Evolutionary conservation across 169 alveolate species (phyloP).

Genomic region (Plasmodium yoelii): DNA sequence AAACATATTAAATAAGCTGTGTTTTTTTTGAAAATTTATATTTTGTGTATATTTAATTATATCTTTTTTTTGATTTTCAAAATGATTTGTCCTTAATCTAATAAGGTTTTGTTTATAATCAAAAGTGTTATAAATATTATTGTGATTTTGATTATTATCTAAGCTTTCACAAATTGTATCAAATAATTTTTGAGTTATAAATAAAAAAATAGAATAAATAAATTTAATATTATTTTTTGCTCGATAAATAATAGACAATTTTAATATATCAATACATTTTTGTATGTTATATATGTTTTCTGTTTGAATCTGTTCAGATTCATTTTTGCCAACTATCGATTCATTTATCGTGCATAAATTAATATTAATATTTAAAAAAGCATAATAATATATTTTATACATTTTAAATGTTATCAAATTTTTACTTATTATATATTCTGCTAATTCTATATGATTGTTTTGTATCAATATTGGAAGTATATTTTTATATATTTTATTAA

Average conservation of each 20-base stretch:
- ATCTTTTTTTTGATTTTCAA: not conserved
- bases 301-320: too few relatives aligned
- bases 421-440: slow-evolving; percentile 16
- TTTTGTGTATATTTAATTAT: not conserved
- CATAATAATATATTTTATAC: slow-evolving; percentile 22
- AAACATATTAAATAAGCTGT: slow-evolving; percentile 35
- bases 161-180: not conserved
- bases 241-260: not conserved
- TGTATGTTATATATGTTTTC: slow-evolving; percentile 15
- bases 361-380: slow-evolving; percentile 27
- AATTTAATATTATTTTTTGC: slow-evolving; percentile 1
- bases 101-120: not conserved
- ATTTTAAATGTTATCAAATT: not conserved
- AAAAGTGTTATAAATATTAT: too few relatives aligned
- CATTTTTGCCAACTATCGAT: too few relatives aligned
- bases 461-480: slow-evolving; percentile 1
- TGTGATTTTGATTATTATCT: too few relatives aligned
- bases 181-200: slow-evolving; percentile 4
- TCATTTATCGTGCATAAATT: not conserved
- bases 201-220: slow-evolving; percentile 14
- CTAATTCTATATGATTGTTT: not conserved
- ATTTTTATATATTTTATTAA: slow-evolving; percentile 4
- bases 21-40: slow-evolving; percentile 22
- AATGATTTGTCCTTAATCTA: not conserved
- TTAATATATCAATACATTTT: slow-evolving; percentile 16